A percentile compares a stretch with the other conserved stretches of the same genome.
phyloP scores from a whole-genome alignment of 495 filamentous ascomycete genomes.

The Neurospora sp. region DNA sequence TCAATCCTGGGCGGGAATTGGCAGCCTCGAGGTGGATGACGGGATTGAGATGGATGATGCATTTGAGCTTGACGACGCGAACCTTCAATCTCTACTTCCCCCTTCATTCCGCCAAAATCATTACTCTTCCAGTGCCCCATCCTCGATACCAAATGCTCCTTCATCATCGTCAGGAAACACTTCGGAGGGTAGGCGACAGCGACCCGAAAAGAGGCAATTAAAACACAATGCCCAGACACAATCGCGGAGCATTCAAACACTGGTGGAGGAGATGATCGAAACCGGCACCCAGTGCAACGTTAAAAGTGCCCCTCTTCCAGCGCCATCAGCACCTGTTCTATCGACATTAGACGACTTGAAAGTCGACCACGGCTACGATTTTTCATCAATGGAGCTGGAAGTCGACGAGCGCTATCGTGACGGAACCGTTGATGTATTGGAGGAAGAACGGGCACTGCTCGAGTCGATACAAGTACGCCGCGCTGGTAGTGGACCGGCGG shows the following conservation, averaged over 20 bases:
- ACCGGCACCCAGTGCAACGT: conserved; percentile 28
- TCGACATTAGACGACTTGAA: not conserved
- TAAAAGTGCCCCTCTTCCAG: conserved; percentile 9
- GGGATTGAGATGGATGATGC: not conserved
- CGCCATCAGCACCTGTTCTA: conserved; percentile 1
- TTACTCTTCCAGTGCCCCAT: not conserved
- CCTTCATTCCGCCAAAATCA: not conserved
- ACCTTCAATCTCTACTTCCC: not conserved
- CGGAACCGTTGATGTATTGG: not conserved
- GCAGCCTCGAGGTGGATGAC: not conserved
- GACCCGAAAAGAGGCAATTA: not conserved
- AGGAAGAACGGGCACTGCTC: conserved; percentile 9
- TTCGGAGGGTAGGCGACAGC: not conserved
- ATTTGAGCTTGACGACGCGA: not conserved
- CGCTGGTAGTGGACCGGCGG: conserved; percentile 16
- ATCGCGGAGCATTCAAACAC: conserved; percentile 11
- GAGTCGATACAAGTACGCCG: conserved; percentile 15
- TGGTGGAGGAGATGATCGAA: conserved; percentile 27
- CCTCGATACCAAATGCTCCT: not conserved
- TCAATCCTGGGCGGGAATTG: not conserved
- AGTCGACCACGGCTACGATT: conserved; percentile 1
- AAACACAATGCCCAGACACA: conserved; percentile 7
- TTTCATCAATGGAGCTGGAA: conserved; percentile 14
- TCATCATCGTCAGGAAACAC: not conserved
- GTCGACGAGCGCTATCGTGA: conserved; percentile 17